phyloP scores from a whole-genome alignment of 345 rosid genomes.

The Gossypium arboreum region DNA sequence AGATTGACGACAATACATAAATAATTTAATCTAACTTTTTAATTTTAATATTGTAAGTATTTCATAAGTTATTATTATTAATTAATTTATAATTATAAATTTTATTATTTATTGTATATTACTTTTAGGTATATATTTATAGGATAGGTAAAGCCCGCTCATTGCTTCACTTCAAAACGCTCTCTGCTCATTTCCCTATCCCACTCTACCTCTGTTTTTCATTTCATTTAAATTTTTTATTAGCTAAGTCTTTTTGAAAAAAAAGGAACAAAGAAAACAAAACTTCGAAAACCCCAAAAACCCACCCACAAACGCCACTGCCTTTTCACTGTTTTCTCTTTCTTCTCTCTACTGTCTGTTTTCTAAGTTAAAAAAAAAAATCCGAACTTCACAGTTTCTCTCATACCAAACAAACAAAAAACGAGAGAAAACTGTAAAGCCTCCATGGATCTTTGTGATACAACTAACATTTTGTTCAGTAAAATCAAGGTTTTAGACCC shows the following conservation, averaged over 20 bases:
- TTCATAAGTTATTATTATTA: too few species aligned
- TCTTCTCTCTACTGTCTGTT: background rate
- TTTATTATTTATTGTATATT: too few species aligned
- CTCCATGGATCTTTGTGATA: slow-evolving; percentile 73
- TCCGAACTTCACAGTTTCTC: background rate
- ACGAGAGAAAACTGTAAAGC: background rate
- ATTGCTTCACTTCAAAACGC: background rate
- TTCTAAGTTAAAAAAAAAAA: background rate
- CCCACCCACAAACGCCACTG: slow-evolving; percentile 4
- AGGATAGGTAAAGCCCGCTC: background rate
- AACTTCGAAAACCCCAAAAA: slow-evolving; percentile 11
- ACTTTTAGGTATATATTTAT: too few species aligned
- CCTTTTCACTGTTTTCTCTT: background rate
- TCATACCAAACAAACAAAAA: background rate
- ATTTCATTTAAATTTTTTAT: too few species aligned
- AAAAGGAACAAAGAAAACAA: background rate
- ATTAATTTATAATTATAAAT: too few species aligned
- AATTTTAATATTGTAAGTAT: too few species aligned
- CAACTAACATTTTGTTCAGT: slow-evolving; percentile 57
- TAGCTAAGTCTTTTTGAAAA: too few species aligned
- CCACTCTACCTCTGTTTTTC: background rate
- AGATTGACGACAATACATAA: too few species aligned
- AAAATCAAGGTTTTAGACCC: slow-evolving; percentile 78
- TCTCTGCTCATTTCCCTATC: background rate
- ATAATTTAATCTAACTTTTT: too few species aligned